Evolutionary conservation across 2,329 filamentous ascomycete genomes (phyloP), one percentile per base, ranked within the genome.

Genomic region (Claviceps monticola): DNA sequence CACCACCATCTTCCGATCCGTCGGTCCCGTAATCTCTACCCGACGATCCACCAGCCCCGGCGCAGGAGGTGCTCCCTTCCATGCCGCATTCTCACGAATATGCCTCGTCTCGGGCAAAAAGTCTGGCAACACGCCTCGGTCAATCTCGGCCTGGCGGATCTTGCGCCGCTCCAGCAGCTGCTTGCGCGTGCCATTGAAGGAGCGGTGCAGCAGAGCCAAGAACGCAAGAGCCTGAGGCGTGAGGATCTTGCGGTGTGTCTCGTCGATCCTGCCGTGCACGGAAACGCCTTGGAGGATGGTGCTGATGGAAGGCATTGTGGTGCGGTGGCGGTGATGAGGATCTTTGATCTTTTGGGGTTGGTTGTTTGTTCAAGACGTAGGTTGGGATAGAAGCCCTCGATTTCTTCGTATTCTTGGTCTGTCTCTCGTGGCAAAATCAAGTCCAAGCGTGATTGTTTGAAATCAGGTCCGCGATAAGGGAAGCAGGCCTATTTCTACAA

Each of bases 1-100:
- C 56, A 97, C 88, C 47, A 97, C 89, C 93, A 98, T 98, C 79
- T 97, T 98, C 60, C 93, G 80, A 71, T 97, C 93, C 6, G 90
- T 96, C 1, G 93, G 93, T 8, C 93, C 93, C 5, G 93, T 98
- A 64, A 97, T 98, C 75, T 98, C 93, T 36, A 96, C 87, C 55
- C 93, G 82, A 58, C 93, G 84, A 73, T 98, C 93, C 45, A 95
- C 82, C 52, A 97, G 79, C 53, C 93, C 93, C 0, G 93, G 91
- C 7, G 91, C 93, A 17, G 93, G 93, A 49, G 85, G 80, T 44
- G 93, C 89, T 56, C 88, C 93, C 73, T 82, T 93, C 93, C 93
- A 98, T 61, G 89, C 83, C 67, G 86, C 80, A 70, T 95, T 87
- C 62, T 97, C 90, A 62, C 93, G 88, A 68, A 98, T 90, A 73